A percentile compares a stretch with the other conserved stretches of the same genome.
Conservation (phyloP, 2,329 filamentous ascomycete species). For the Juglanconis oblonga region DNA sequence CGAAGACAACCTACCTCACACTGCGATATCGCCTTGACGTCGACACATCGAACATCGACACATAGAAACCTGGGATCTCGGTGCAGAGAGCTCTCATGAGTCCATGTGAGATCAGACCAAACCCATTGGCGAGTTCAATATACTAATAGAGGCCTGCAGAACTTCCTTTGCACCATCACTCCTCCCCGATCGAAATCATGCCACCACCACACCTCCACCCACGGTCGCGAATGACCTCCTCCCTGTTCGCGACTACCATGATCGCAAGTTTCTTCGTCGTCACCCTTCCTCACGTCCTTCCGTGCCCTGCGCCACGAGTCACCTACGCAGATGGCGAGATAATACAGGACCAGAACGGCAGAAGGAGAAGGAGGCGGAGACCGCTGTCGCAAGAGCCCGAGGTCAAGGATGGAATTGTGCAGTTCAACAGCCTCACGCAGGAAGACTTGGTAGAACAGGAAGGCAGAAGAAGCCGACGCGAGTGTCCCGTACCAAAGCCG, state of each 20-base stretch:
- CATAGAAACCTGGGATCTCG: neutral
- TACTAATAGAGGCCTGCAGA: neutral
- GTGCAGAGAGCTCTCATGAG: neutral
- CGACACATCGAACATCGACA: neutral
- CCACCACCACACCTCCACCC: constrained; percentile 88
- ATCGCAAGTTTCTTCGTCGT: constrained; percentile 90
- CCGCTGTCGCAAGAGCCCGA: constrained; percentile 11
- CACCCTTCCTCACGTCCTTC: constrained; percentile 81
- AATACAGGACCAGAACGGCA: constrained; percentile 41
- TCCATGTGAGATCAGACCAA: neutral
- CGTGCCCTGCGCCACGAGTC: constrained; percentile 79
- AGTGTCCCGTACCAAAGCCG: constrained; percentile 93
- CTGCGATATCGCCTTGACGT: neutral
- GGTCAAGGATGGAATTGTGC: constrained; percentile 35
- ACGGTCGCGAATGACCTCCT: constrained; percentile 87
- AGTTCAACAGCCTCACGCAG: constrained; percentile 42
- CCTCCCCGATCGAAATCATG: constrained; percentile 48
- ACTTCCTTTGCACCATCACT: neutral
- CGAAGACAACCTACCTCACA: no score
- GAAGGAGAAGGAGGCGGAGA: constrained; percentile 40
- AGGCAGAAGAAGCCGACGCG: constrained; percentile 50
- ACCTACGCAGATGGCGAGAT: constrained; percentile 69
- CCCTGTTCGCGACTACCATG: constrained; percentile 91
- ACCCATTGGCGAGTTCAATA: neutral
- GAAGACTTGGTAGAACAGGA: constrained; percentile 40